Evolutionary conservation across 2,329 filamentous ascomycete species (phyloP).

Genomic region (Phyllosticta ampelicida): DNA sequence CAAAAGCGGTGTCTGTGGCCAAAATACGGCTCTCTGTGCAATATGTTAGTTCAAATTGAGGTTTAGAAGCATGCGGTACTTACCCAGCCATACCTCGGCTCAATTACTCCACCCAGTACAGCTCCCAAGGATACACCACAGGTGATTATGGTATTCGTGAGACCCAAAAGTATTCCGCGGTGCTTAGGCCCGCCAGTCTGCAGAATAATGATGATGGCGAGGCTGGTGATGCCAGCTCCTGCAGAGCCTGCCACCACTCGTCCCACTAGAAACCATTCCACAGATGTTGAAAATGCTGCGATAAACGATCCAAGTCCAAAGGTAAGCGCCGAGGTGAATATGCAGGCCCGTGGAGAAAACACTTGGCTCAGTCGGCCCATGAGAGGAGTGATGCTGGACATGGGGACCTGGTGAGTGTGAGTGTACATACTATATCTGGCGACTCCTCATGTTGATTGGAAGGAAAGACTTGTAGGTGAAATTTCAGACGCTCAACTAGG

Average conservation of each 20-base stretch:
- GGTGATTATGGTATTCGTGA: conserved; percentile 64
- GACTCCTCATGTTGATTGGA: neutral
- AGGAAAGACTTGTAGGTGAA: too few species aligned
- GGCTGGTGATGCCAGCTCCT: conserved; percentile 59
- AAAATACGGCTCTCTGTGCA: conserved; percentile 61
- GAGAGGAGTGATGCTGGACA: conserved; percentile 53
- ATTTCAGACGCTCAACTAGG: too few species aligned
- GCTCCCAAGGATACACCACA: conserved; percentile 61
- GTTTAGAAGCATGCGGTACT: conserved; percentile 16
- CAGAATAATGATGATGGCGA: conserved; percentile 66
- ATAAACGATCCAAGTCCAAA: conserved; percentile 53
- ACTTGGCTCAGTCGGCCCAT: conserved; percentile 62
- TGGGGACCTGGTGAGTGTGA: conserved; percentile 17
- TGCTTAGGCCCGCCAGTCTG: conserved; percentile 57
- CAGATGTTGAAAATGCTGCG: conserved; percentile 49
- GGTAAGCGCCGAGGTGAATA: conserved; percentile 49
- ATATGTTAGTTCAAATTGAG: neutral
- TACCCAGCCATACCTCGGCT: conserved; percentile 60
- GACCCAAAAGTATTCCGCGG: conserved; percentile 62
- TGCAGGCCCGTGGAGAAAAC: conserved; percentile 57
- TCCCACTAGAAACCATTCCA: conserved; percentile 56
- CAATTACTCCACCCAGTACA: conserved; percentile 55
- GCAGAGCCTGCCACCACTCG: conserved; percentile 59
- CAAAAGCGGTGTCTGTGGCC: conserved; percentile 56
- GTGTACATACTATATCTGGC: neutral